Percentiles rank a stretch among this genome's conserved stretches.
These are phyloP conservation scores for Kodamaea anthophila DNA, from an alignment of 1,139 yeast genomes.

Conservation along the genomic window DNA sequence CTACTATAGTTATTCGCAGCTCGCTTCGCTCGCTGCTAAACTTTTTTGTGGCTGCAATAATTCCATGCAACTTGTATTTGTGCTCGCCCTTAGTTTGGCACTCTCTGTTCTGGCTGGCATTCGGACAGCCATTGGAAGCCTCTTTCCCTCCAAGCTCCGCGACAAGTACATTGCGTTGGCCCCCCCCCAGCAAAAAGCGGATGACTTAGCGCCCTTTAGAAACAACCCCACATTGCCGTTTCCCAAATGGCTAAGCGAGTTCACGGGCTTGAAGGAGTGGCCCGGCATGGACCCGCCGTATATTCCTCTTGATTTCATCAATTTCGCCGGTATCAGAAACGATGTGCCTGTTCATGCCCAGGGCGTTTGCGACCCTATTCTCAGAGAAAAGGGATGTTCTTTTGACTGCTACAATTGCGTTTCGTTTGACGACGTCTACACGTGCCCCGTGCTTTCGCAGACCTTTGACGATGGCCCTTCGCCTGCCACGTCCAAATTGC, in stretches of 20 bases:
- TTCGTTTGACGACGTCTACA: slow-evolving; percentile 67
- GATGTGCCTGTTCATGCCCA: slow-evolving; percentile 44
- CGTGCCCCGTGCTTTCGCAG: slow-evolving; percentile 73
- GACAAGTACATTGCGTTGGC: neutral
- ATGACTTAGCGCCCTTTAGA: neutral
- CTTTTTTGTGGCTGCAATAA: slow-evolving; percentile 3
- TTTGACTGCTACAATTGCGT: slow-evolving; percentile 84
- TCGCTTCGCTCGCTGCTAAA: too few species aligned
- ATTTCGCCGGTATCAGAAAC: slow-evolving; percentile 45
- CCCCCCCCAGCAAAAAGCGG: slow-evolving; percentile 2
- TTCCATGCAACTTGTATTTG: too few species aligned
- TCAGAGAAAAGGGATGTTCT: slow-evolving; percentile 49
- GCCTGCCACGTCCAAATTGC: slow-evolving; percentile 54
- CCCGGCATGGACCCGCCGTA: slow-evolving; percentile 85
- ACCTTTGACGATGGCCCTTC: slow-evolving; percentile 97
- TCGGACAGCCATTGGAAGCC: neutral
- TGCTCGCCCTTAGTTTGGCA: too few species aligned
- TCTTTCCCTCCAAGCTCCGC: neutral
- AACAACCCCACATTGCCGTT: slow-evolving; percentile 35
- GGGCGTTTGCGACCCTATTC: slow-evolving; percentile 51
- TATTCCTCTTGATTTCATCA: slow-evolving; percentile 68
- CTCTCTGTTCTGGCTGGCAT: neutral
- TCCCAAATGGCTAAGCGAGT: slow-evolving; percentile 71
- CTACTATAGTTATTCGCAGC: too few species aligned
- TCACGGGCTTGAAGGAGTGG: slow-evolving; percentile 74